Evolutionary conservation across 176 grass and related monocot species (phyloP), one percentile per base, ranked within the genome.

Genomic region (Carex cristatella): DNA sequence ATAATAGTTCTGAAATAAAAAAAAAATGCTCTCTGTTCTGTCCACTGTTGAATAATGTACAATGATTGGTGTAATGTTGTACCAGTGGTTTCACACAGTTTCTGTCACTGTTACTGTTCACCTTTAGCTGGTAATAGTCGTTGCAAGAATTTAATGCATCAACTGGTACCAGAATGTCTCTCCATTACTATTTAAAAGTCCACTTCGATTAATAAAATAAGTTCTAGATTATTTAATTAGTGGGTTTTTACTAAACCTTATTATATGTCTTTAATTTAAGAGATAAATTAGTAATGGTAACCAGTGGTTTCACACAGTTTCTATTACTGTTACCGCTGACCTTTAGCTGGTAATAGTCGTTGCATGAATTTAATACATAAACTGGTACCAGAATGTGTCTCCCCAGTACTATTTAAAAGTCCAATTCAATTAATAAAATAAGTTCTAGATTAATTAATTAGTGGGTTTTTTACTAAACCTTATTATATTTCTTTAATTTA

Each of bases 81-180:
- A 58, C 53, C 27, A 58, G 51, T 5, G 57, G 23, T 83, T 83
- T 68, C 46, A 54, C 37, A 68, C 48, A 51, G 48, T 10, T 67
- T 32, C 9, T 32, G 48, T 82, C 38, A 46, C 23, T 75, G 46
- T 16, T 49, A 55, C 81, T 83, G 61, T 83, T 83, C 0, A 81
- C 31, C 79, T 81, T 46, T 64, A 64, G 13, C 79, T 44, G 79
- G 79, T 65, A 81, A 82, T 30, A 63, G 79, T 78, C 49, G 73
- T 57, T 78, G 46, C 14, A 70, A n/a, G 0, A 42, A 69, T 69
- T n/a, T 69, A 69, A 69, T 69, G 46, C 8, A 28, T 23, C 19
- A 63, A 6, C 7, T 28, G 71, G 19, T 31, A 13, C 44, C n/a
- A 53, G 73, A 48, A 32, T 56, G 2, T 23, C 3, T 51, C n/a